These are phyloP conservation scores for Metrosideros polymorpha DNA, from an alignment of 441 rosid species.

Conservation along the genomic window DNA sequence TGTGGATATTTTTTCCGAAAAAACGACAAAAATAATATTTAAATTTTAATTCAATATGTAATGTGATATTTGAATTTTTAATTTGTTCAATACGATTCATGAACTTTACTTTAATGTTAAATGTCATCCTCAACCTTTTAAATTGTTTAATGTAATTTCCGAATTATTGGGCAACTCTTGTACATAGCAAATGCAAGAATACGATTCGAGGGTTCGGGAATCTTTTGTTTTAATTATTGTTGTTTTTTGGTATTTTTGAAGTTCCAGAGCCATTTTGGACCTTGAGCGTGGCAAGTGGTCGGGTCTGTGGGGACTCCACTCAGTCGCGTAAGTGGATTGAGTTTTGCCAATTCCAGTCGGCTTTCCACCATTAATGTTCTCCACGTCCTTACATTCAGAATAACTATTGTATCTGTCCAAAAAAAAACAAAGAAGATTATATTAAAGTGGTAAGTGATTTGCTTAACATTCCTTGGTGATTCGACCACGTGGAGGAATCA, in stretches of 20 bases:
- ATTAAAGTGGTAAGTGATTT: neutral
- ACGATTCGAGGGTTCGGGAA: neutral
- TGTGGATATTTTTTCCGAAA: neutral
- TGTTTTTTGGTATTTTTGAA: neutral
- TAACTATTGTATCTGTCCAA: neutral
- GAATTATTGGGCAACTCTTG: neutral
- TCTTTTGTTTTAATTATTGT: rapidly evolving
- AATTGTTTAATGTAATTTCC: no score
- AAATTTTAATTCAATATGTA: no score
- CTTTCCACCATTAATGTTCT: neutral
- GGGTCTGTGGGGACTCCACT: neutral
- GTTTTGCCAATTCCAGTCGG: neutral
- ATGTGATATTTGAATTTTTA: no score
- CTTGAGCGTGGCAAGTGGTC: neutral
- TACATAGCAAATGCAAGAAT: neutral
- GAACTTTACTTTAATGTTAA: no score
- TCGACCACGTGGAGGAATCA: neutral
- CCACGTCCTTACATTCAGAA: neutral
- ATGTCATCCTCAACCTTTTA: no score
- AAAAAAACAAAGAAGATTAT: neutral
- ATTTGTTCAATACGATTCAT: no score
- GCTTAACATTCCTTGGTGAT: neutral
- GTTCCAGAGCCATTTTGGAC: neutral
- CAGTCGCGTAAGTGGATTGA: neutral
- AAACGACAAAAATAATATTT: no score